Evolutionary conservation across 805 yeast genomes (phyloP).

Genomic region (Saccharomycopsis sp.): DNA sequence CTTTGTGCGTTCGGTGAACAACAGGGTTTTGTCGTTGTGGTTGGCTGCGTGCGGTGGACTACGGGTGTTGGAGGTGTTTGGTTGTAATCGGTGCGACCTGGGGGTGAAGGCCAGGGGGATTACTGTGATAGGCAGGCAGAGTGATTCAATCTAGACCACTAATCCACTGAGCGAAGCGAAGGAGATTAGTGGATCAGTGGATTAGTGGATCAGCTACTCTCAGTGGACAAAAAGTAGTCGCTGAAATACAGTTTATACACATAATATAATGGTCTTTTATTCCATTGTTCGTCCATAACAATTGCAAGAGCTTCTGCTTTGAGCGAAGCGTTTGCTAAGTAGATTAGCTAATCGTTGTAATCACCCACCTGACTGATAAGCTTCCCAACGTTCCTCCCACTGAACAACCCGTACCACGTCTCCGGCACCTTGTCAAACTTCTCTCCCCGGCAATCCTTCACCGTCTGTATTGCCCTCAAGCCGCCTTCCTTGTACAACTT

Average conservation of each 20-base stretch:
- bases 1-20: constrained; percentile 70
- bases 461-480: constrained; percentile 33
- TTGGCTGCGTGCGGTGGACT: constrained; percentile 54
- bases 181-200: too few species aligned
- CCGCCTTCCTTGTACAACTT: constrained; percentile 34
- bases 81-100: constrained; percentile 59
- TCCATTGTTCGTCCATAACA: too few species aligned
- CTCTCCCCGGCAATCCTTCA: constrained; percentile 35
- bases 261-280: too few species aligned
- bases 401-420: constrained; percentile 39
- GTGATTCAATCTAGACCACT: constrained; percentile 48
- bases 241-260: too few species aligned
- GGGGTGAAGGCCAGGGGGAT: constrained; percentile 47
- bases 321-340: too few species aligned
- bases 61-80: constrained; percentile 68
- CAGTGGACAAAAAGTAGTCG: too few species aligned
- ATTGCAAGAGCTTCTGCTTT: too few species aligned
- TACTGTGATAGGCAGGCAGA: constrained; percentile 65
- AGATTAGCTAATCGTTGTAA: too few species aligned
- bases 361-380: constrained; percentile 35
- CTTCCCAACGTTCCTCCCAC: constrained; percentile 41
- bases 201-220: too few species aligned
- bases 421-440: constrained; percentile 37
- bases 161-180: too few species aligned
- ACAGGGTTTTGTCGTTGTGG: constrained; percentile 49